phyloP scores from a whole-genome alignment of 371 early-diverging fungal genomes.

The Circinella minor region DNA sequence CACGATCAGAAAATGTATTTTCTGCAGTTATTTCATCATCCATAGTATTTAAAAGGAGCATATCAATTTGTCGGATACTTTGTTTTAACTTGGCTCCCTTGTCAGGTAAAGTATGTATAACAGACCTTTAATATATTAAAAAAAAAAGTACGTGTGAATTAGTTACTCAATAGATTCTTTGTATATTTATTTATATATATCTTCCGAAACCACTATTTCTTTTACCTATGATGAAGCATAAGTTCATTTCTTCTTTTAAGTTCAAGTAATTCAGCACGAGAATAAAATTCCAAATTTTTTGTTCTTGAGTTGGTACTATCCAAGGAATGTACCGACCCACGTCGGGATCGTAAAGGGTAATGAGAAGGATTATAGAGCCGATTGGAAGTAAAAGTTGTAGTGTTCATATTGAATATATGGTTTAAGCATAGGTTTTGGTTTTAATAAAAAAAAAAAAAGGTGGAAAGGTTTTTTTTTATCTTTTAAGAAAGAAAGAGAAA shows the following conservation, averaged over 20 bases:
- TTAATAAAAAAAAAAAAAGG: background rate
- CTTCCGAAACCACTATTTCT: background rate
- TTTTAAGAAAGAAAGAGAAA: background rate
- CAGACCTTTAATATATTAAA: background rate
- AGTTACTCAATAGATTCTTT: too few relatives aligned
- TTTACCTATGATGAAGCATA: conserved; percentile 16
- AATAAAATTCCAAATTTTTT: conserved; percentile 5
- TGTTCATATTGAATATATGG: background rate
- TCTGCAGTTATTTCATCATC: conserved; percentile 6
- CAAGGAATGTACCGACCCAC: conserved; percentile 11
- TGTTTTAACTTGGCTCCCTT: conserved; percentile 17
- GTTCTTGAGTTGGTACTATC: conserved; percentile 6
- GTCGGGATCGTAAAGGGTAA: conserved; percentile 7
- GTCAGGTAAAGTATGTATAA: conserved; percentile 13
- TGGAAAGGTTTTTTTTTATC: background rate
- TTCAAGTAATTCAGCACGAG: conserved; percentile 15
- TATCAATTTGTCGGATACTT: conserved; percentile 14
- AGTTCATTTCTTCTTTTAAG: conserved; percentile 14
- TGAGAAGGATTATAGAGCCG: conserved; percentile 3
- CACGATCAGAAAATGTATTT: background rate
- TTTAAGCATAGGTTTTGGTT: background rate
- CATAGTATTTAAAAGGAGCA: background rate
- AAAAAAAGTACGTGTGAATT: too few relatives aligned
- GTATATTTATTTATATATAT: too few relatives aligned
- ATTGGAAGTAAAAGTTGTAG: conserved; percentile 6